phyloP scores from a whole-genome alignment of 1,284 basidiomycete genomes.

The Stereum hirsutum region DNA sequence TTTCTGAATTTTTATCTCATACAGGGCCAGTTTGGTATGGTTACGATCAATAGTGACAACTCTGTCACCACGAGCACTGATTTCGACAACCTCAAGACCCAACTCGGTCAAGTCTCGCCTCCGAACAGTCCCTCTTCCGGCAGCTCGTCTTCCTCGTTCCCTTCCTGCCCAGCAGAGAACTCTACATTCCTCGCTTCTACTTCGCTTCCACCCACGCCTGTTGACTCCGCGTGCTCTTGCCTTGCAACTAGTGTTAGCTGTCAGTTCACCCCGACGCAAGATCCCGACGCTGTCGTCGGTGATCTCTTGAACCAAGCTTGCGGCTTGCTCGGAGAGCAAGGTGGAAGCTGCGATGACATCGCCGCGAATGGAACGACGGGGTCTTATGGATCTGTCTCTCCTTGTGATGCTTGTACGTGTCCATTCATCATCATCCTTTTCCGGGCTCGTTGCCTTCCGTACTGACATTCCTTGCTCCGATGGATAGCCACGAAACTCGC shows the following conservation, averaged over 20 bases:
- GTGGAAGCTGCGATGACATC: conserved; percentile 62
- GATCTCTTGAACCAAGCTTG: conserved; percentile 63
- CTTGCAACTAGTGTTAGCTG: conserved; percentile 63
- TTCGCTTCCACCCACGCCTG: conserved; percentile 77
- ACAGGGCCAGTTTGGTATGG: conserved; percentile 79
- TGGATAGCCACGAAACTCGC: conserved; percentile 64
- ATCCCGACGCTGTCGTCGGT: conserved; percentile 65
- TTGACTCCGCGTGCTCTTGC: conserved; percentile 73
- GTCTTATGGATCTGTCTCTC: conserved; percentile 66
- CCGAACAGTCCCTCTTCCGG: conserved; percentile 57
- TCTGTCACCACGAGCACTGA: conserved; percentile 60
- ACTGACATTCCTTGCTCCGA: conserved; percentile 11
- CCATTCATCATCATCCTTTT: conserved; percentile 5
- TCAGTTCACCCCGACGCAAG: conserved; percentile 56
- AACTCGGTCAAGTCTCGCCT: conserved; percentile 50
- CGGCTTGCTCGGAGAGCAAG: conserved; percentile 52
- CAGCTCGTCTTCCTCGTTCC: conserved; percentile 45
- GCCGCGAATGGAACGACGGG: conserved; percentile 67
- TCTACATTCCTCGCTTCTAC: conserved; percentile 55
- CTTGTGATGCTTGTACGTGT: conserved; percentile 61
- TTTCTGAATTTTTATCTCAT: too few relatives aligned
- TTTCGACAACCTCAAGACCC: conserved; percentile 54
- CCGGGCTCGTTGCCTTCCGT: too few relatives aligned
- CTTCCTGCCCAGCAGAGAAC: conserved; percentile 57
- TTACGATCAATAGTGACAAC: conserved; percentile 56